phyloP scores from a whole-genome alignment of 768 basidiomycete genomes.

The Lentinula boryana region DNA sequence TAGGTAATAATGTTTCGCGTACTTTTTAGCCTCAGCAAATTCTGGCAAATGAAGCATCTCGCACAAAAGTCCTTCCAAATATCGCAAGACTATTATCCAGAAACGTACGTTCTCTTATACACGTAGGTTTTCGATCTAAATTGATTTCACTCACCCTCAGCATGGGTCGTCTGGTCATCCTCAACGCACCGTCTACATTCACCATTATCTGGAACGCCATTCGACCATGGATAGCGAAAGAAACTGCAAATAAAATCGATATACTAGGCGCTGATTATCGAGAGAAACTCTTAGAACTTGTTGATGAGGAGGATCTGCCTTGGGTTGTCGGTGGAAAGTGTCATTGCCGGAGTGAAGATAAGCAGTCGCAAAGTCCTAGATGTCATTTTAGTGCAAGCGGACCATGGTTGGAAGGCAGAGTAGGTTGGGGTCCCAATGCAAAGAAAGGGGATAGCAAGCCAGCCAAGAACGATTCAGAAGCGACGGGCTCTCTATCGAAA shows the following conservation, averaged over 20 bases:
- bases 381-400: slow-evolving; percentile 61
- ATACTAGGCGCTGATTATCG: slow-evolving; percentile 60
- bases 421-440: slow-evolving; percentile 40
- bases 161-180: slow-evolving; percentile 66
- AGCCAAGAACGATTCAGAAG: background rate
- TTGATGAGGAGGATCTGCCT: slow-evolving; percentile 64
- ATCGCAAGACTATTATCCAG: slow-evolving; percentile 75
- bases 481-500: background rate
- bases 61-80: slow-evolving; percentile 60
- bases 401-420: slow-evolving; percentile 63
- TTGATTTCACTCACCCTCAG: slow-evolving; percentile 25
- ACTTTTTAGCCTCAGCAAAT: slow-evolving; percentile 47
- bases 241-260: slow-evolving; percentile 62
- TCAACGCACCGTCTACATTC: slow-evolving; percentile 72
- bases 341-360: slow-evolving; percentile 46
- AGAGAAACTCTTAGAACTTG: slow-evolving; percentile 46
- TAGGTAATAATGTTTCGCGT: background rate
- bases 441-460: slow-evolving; percentile 7
- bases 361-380: slow-evolving; percentile 14
- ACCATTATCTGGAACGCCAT: slow-evolving; percentile 66
- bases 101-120: slow-evolving; percentile 44
- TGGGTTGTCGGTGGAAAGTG: slow-evolving; percentile 58
- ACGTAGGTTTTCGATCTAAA: background rate
- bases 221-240: slow-evolving; percentile 69
- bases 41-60: slow-evolving; percentile 74